Evolutionary conservation across 805 yeast species (phyloP).

Genomic region (Citeromyces nyonsensis): DNA sequence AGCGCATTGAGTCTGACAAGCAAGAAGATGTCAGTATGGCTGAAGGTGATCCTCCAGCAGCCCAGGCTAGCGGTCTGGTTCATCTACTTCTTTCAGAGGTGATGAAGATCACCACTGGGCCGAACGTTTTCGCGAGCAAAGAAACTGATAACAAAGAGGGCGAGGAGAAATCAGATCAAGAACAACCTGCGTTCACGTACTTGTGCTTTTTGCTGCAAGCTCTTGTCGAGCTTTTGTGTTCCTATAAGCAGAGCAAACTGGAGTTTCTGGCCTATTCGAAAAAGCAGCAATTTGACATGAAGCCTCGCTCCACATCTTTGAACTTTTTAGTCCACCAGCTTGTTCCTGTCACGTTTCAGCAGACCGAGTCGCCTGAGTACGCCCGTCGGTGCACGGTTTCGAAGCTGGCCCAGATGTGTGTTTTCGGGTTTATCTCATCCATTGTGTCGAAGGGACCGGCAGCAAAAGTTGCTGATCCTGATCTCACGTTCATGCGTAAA

Average conservation of each 20-base stretch:
- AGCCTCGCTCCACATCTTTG: slow-evolving; percentile 65
- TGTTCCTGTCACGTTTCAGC: slow-evolving; percentile 35
- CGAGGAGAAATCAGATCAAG: slow-evolving; percentile 17
- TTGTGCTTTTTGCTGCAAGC: slow-evolving; percentile 54
- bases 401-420: slow-evolving; percentile 40
- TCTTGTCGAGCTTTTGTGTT: slow-evolving; percentile 55
- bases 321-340: slow-evolving; percentile 68
- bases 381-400: slow-evolving; percentile 45
- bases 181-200: slow-evolving; percentile 14
- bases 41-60: background rate
- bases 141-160: background rate
- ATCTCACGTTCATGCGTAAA: slow-evolving; percentile 57
- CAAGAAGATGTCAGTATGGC: slow-evolving; percentile 1
- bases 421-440: slow-evolving; percentile 48
- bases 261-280: slow-evolving; percentile 72
- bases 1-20: slow-evolving; percentile 3
- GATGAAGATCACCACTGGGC: slow-evolving; percentile 23
- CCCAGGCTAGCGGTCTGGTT: slow-evolving; percentile 30
- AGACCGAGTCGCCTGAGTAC: slow-evolving; percentile 17
- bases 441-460: slow-evolving; percentile 29
- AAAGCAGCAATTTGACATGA: slow-evolving; percentile 27
- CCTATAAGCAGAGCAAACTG: slow-evolving; percentile 68
- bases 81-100: slow-evolving; percentile 49
- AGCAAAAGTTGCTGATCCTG: slow-evolving; percentile 39
- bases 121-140: background rate